phyloP scores from a whole-genome alignment of 768 basidiomycete species.

The Sporobolomyces roseus region DNA sequence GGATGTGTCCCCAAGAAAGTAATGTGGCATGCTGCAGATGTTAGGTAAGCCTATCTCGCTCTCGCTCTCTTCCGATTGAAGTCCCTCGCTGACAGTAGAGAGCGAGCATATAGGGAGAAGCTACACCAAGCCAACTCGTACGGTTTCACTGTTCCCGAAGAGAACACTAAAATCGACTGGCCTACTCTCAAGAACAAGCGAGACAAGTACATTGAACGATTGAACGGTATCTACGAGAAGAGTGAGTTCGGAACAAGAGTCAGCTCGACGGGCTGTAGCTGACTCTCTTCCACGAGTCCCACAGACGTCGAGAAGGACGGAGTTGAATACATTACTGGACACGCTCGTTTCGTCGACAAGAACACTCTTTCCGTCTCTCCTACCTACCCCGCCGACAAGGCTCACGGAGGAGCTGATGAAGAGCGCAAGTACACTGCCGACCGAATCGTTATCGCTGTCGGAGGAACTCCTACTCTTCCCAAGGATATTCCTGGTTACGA shows the following conservation, averaged over 20 bases:
- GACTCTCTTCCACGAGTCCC: no score
- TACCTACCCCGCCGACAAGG: slow-evolving; percentile 39
- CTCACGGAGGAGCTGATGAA: slow-evolving; percentile 54
- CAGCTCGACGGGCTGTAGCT: no score
- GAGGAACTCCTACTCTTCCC: slow-evolving; percentile 77
- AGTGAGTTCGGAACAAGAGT: slow-evolving; percentile 47
- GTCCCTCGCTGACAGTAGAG: no score
- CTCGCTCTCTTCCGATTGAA: slow-evolving; percentile 46
- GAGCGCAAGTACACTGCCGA: slow-evolving; percentile 72
- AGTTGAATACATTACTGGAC: slow-evolving; percentile 80
- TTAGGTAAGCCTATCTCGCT: slow-evolving; percentile 14
- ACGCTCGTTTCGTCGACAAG: slow-evolving; percentile 66
- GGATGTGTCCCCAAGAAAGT: slow-evolving; percentile 96
- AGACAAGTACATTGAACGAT: slow-evolving; percentile 83
- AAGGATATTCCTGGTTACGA: slow-evolving; percentile 72
- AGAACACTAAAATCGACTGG: slow-evolving; percentile 69
- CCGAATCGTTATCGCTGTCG: slow-evolving; percentile 76
- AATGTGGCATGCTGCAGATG: slow-evolving; percentile 95
- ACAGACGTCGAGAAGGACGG: slow-evolving; percentile 73
- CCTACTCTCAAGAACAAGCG: slow-evolving; percentile 83
- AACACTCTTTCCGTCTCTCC: slow-evolving; percentile 67
- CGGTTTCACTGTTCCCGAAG: slow-evolving; percentile 52
- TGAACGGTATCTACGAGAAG: slow-evolving; percentile 86
- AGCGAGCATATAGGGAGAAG: no score
- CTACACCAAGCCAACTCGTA: slow-evolving; percentile 65